Evolutionary conservation across 306 rosid species (phyloP).

Genomic region (Castanea crenata): DNA sequence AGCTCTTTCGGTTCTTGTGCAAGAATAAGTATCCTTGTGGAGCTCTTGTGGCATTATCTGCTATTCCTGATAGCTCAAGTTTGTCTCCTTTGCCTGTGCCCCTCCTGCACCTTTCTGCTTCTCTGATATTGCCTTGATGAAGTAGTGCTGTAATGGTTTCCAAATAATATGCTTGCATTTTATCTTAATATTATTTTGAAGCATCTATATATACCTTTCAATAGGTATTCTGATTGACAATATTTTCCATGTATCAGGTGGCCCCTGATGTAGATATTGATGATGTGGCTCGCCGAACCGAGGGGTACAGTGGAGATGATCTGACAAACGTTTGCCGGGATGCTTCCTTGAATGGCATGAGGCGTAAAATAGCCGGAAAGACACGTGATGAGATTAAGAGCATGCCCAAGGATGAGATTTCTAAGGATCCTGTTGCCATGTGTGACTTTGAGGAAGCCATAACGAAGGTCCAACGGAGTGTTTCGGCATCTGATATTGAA

Average conservation of each 20-base stretch:
- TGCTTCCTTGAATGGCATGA: constrained; percentile 98
- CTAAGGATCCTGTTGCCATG: constrained; percentile 97
- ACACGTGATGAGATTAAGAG: constrained; percentile 95
- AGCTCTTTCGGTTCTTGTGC: not conserved
- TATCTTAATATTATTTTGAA: not conserved
- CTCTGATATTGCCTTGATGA: not conserved
- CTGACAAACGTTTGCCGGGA: constrained; percentile 94
- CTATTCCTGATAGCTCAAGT: not conserved
- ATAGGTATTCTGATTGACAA: not conserved
- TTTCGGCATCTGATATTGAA: constrained; percentile 84
- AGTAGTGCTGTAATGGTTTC: not conserved
- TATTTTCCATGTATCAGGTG: constrained; percentile 52
- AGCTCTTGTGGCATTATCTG: not conserved
- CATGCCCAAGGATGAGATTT: constrained; percentile 96
- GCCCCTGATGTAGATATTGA: constrained; percentile 78
- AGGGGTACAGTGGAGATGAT: constrained; percentile 98
- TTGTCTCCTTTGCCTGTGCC: not conserved
- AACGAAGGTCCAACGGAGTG: constrained; percentile 88
- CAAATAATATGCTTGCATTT: not conserved
- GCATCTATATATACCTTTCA: not conserved
- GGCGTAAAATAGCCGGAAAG: constrained; percentile 96
- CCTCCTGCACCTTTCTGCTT: not conserved
- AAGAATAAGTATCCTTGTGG: not conserved
- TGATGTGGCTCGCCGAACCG: constrained; percentile 92
- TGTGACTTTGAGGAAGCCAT: constrained; percentile 98